Evolutionary conservation across 176 grass and related monocot species (phyloP).

Genomic region (Avena eriantha): DNA sequence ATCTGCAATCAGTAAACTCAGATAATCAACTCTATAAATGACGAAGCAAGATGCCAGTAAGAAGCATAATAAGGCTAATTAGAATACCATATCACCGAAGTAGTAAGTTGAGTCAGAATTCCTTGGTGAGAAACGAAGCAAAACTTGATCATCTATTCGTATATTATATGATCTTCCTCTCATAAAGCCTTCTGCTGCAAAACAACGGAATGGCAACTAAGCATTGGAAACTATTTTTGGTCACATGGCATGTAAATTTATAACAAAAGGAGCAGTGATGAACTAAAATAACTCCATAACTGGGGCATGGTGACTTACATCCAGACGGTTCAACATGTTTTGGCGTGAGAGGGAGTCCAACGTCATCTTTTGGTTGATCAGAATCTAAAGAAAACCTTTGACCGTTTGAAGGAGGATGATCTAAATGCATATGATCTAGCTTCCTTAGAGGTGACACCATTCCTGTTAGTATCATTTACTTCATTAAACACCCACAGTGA

Average conservation of each 20-base stretch:
- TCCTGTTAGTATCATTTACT: constrained; percentile 52
- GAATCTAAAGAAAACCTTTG: constrained; percentile 60
- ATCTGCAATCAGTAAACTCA: constrained; percentile 61
- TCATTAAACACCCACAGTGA: constrained; percentile 8
- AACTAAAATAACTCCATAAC: constrained; percentile 36
- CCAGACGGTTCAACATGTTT: constrained; percentile 78
- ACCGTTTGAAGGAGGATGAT: constrained; percentile 54
- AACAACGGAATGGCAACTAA: constrained; percentile 39
- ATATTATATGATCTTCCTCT: constrained; percentile 96
- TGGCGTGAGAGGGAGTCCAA: constrained; percentile 61
- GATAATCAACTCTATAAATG: constrained; percentile 29
- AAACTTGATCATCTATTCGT: constrained; percentile 84
- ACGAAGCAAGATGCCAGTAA: constrained; percentile 5
- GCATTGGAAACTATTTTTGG: constrained; percentile 41
- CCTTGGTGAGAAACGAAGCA: constrained; percentile 90
- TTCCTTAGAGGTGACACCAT: constrained; percentile 61
- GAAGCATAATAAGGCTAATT: constrained; percentile 29
- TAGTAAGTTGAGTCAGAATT: constrained; percentile 93
- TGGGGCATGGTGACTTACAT: constrained; percentile 70
- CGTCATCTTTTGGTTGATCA: constrained; percentile 68
- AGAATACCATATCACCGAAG: constrained; percentile 91
- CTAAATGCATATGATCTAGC: constrained; percentile 54
- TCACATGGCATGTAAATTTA: neutral
- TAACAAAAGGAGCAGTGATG: neutral
- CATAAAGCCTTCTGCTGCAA: constrained; percentile 90